These are phyloP conservation scores for Apophysomyces ossiformis DNA, from an alignment of 371 early-diverging fungal genomes.

Conservation along the genomic window DNA sequence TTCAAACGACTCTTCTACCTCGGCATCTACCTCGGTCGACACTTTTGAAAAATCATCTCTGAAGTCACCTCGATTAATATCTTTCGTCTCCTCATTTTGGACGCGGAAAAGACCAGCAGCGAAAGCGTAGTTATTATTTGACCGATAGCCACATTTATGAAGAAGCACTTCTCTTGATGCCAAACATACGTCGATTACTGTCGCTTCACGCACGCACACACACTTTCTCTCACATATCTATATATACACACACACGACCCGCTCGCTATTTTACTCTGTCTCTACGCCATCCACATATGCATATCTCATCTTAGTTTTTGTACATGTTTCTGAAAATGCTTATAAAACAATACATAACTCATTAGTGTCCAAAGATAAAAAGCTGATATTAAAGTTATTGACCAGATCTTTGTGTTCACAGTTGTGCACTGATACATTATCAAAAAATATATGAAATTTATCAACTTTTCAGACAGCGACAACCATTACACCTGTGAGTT, in stretches of 20 bases:
- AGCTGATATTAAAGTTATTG: neutral
- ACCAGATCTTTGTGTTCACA: neutral
- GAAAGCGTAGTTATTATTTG: neutral
- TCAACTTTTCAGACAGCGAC: neutral
- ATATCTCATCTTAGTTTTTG: constrained; percentile 6
- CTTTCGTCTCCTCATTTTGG: constrained; percentile 11
- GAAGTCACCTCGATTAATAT: constrained; percentile 16
- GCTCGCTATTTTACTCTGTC: neutral
- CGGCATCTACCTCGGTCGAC: constrained; percentile 14
- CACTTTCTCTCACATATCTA: neutral
- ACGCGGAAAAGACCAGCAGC: neutral
- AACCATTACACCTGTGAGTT: too few species aligned
- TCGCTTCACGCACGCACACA: neutral
- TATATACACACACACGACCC: neutral
- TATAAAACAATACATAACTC: constrained; percentile 6
- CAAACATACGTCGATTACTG: neutral
- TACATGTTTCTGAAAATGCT: neutral
- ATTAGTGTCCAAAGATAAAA: neutral
- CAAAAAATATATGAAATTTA: constrained; percentile 8
- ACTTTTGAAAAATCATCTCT: constrained; percentile 2
- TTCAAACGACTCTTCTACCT: constrained; percentile 8
- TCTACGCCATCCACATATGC: neutral
- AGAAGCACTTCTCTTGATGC: too few species aligned
- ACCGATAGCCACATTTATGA: too few species aligned
- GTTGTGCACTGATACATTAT: too few species aligned